Evolutionary conservation across 176 grass and related monocot species (phyloP), one percentile per base, ranked within the genome.

Genomic region (Triticum urartu): DNA sequence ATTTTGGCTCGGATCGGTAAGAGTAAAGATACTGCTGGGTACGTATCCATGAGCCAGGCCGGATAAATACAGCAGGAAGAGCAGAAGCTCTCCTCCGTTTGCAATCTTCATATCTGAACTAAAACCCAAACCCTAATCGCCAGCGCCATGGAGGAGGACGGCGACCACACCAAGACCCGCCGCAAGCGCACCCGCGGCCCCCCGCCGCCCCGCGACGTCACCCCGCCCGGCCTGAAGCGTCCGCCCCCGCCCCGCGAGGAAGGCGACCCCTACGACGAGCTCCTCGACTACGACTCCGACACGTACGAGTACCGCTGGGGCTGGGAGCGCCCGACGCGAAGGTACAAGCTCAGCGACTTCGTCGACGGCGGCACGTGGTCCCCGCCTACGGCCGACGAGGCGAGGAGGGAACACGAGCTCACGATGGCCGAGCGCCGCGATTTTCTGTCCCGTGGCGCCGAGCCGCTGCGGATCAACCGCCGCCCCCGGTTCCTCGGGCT

Each of bases 261-360:
- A 13, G 69, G 69, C 21, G 36, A 71, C 34, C 21, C 18, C 68
- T 39, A 71, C 68, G 68, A 71, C 68, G 9, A 2, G 20, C 68
- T 71, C 68, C 68, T 71, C 35, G 68, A 71, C 68, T 71, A n/a
- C 20, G 68, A 71, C 35, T 71, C 68, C 4, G 68, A 72, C 69
- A 72, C 36, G 20, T 72, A 42, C 34, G 67, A 69, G 69, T 42
- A 42, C 35, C 21, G 35, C 21, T 39, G 21, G 42, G 11, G 9
- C 42, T 43, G 42, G 42, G 20, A 72, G 36, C 69, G 20, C 36
- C 4, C 36, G 36, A 5, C 69, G 21, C 36, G 21, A 10, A 39
- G 4, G n/a, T 72, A 13, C 69, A 72, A 72, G 69, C 20, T 39
- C 36, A 11, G 39, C 69, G 2, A 72, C 36, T 72, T 72, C 36